Evolutionary conservation across 176 grass and related monocot species (phyloP).

Genomic region (Microstegium vimineum): DNA sequence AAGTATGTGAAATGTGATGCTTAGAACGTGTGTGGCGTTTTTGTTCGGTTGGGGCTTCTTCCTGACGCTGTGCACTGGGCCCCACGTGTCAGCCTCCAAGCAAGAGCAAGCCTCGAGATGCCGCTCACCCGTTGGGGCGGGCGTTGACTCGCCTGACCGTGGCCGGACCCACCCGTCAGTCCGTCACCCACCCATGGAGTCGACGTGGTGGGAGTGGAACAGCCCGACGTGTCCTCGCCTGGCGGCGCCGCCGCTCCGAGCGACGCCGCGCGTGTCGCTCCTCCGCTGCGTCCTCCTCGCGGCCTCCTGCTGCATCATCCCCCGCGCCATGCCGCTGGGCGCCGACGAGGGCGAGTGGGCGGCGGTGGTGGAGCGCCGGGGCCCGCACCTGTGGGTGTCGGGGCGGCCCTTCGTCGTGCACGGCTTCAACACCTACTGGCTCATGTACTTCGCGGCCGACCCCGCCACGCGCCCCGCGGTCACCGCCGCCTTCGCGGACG

Average conservation of each 20-base stretch:
- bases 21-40: no score
- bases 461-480: constrained; percentile 37
- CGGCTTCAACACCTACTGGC: constrained; percentile 84
- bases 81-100: neutral
- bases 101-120: neutral
- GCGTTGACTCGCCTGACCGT: neutral
- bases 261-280: neutral
- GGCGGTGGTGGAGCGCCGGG: constrained; percentile 47
- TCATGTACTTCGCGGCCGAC: constrained; percentile 76
- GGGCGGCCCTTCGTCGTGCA: constrained; percentile 61
- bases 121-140: neutral
- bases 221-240: neutral
- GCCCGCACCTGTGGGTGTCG: constrained; percentile 35
- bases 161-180: no score
- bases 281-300: constrained; percentile 16
- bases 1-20: no score
- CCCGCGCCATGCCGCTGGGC: neutral
- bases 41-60: no score
- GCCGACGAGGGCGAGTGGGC: constrained; percentile 33
- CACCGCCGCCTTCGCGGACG: constrained; percentile 45
- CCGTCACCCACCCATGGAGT: neutral
- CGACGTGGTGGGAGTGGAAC: neutral
- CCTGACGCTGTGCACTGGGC: no score
- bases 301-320: neutral
- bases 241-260: neutral